These are phyloP conservation scores for Capronia epimyces DNA, from an alignment of 2,329 filamentous ascomycete genomes.

Conservation along the genomic window DNA sequence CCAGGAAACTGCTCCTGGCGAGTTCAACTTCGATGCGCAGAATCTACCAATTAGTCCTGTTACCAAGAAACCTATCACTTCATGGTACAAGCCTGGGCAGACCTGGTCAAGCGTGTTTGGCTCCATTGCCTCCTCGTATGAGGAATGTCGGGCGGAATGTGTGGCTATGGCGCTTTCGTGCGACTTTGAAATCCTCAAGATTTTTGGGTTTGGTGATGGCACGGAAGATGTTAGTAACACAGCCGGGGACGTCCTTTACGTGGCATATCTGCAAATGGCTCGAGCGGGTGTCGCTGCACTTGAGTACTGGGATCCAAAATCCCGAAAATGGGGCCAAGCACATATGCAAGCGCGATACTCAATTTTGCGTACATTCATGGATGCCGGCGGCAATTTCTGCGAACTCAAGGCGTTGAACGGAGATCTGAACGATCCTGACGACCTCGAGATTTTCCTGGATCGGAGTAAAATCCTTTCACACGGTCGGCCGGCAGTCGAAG, in stretches of 20 bases:
- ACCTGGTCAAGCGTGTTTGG: conserved; percentile 94
- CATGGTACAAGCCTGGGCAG: conserved; percentile 91
- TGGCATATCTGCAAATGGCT: conserved; percentile 88
- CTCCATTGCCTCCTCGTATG: conserved; percentile 77
- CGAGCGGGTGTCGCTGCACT: conserved; percentile 81
- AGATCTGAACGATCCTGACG: conserved; percentile 63
- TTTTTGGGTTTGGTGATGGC: conserved; percentile 86
- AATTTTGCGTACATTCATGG: conserved; percentile 70
- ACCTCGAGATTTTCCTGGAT: conserved; percentile 76
- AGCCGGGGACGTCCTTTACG: conserved; percentile 82
- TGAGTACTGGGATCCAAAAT: conserved; percentile 92
- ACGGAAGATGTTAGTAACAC: conserved; percentile 52
- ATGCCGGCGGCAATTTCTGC: conserved; percentile 82
- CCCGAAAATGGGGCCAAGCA: conserved; percentile 83
- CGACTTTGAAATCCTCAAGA: conserved; percentile 80
- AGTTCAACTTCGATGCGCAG: conserved; percentile 80
- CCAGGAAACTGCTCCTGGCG: conserved; percentile 75
- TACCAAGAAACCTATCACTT: conserved; percentile 68
- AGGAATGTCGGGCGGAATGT: conserved; percentile 90
- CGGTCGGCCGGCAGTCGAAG: conserved; percentile 75
- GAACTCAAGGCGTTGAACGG: conserved; percentile 58
- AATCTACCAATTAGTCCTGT: conserved; percentile 79
- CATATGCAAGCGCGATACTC: conserved; percentile 89
- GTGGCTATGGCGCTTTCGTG: conserved; percentile 88
- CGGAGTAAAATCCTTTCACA: conserved; percentile 78